Conservation (phyloP, 2,329 filamentous ascomycete genomes). For the Colletotrichum falcatum region DNA sequence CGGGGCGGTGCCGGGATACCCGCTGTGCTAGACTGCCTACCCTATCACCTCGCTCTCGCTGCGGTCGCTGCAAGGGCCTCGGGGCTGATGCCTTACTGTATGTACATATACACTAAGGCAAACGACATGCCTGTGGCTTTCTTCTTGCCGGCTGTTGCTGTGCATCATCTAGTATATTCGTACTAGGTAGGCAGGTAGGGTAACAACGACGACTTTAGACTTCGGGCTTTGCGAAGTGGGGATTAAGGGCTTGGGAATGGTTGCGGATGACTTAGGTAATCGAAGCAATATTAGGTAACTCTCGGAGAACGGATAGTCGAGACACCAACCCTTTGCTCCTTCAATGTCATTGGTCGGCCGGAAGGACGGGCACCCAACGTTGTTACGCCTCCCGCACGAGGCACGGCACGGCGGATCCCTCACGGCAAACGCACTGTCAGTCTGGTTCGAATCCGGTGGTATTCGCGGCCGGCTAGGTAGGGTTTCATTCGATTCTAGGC, state of each 20-base stretch:
- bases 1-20: constrained; percentile 32
- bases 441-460: not conserved
- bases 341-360: not conserved
- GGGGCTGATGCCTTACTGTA: too few species aligned
- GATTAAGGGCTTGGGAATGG: not conserved
- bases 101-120: too few species aligned
- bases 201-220: not conserved
- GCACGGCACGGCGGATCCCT: not conserved
- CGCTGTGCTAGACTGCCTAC: constrained; percentile 1
- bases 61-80: constrained; percentile 23
- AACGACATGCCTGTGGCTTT: not conserved
- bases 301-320: not conserved
- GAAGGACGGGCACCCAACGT: too few species aligned
- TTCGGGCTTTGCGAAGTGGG: not conserved
- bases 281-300: constrained; percentile 14
- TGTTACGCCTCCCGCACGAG: not conserved
- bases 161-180: too few species aligned
- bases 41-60: constrained; percentile 26
- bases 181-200: not conserved
- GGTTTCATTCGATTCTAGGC: too few species aligned
- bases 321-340: not conserved
- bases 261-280: not conserved
- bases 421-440: not conserved
- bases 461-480: not conserved
- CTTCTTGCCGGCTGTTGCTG: not conserved